A percentile compares a stretch with the other conserved stretches of the same genome.
Conservation (phyloP, 306 rosid genomes). For the Inga oerstediana region DNA sequence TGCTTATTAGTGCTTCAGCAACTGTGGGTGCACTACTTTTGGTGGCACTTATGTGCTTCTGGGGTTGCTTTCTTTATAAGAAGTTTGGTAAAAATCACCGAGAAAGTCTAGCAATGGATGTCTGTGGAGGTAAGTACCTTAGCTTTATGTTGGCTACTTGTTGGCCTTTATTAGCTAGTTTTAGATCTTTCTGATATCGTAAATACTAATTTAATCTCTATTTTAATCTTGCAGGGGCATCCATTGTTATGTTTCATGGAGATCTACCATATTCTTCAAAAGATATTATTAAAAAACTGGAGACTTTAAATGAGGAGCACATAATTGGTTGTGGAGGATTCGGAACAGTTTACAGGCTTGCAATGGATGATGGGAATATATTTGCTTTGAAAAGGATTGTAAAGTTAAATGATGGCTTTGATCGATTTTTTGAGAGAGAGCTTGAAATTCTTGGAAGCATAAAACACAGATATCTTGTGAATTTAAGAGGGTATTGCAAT, state of each 20-base stretch:
- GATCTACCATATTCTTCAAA: constrained; percentile 95
- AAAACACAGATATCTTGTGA: constrained; percentile 90
- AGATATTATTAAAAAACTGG: constrained; percentile 92
- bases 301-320: constrained; percentile 87
- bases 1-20: constrained; percentile 95
- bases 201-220: constrained; percentile 27
- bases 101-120: constrained; percentile 71
- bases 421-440: constrained; percentile 96
- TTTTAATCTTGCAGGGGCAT: constrained; percentile 69
- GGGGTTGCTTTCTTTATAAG: constrained; percentile 97
- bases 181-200: constrained; percentile 14
- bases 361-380: constrained; percentile 93
- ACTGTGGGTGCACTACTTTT: constrained; percentile 96
- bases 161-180: constrained; percentile 24
- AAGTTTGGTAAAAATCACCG: constrained; percentile 82
- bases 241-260: constrained; percentile 96
- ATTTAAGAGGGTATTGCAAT: constrained; percentile 95
- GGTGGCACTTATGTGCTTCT: constrained; percentile 99
- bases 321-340: constrained; percentile 93
- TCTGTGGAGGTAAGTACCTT: constrained; percentile 74
- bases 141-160: constrained; percentile 29
- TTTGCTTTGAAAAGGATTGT: constrained; percentile 94
- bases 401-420: constrained; percentile 89
- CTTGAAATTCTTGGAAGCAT: constrained; percentile 97
- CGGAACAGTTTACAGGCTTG: constrained; percentile 92